Percentiles rank a stretch among this genome's conserved stretches.
These are phyloP conservation scores for Phytophthora aleatoria DNA, from an alignment of 352 stramenopile genomes.

Conservation along the genomic window DNA sequence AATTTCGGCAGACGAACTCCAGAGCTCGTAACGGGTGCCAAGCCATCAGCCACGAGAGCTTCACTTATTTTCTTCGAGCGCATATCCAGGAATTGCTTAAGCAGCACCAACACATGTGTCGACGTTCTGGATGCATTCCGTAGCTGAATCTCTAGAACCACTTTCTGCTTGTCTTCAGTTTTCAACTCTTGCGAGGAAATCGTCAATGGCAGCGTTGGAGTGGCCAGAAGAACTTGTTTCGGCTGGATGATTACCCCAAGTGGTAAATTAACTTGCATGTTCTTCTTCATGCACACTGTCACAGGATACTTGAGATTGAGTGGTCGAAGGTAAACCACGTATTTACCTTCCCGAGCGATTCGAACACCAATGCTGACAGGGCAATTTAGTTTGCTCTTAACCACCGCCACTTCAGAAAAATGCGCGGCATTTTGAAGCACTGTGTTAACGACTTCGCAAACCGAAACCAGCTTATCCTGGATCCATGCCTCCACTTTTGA, in stretches of 20 bases:
- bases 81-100: conserved; percentile 45
- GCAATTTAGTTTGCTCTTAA: conserved; percentile 26
- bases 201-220: conserved; percentile 25
- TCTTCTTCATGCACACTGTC: conserved; percentile 35
- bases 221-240: conserved; percentile 21
- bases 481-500: conserved; percentile 39
- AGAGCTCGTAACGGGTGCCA: conserved; percentile 17
- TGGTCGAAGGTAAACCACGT: conserved; percentile 40
- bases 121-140: conserved; percentile 30
- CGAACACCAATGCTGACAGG: conserved; percentile 30
- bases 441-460: conserved; percentile 39
- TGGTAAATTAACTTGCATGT: conserved; percentile 7
- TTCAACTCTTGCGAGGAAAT: conserved; percentile 40
- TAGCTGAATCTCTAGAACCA: conserved; percentile 31
- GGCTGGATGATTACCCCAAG: conserved; percentile 29
- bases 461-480: conserved; percentile 18
- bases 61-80: conserved; percentile 26
- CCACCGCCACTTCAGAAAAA: conserved; percentile 15
- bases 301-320: conserved; percentile 41
- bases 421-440: conserved; percentile 32
- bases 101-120: conserved; percentile 35
- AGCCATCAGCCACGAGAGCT: conserved; percentile 24
- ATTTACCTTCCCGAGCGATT: conserved; percentile 34
- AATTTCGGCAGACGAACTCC: conserved; percentile 16
- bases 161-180: conserved; percentile 5